Percentiles rank a stretch among this genome's conserved stretches.
Conservation (phyloP, 441 rosid genomes). For the Syzygium syzygioides region DNA sequence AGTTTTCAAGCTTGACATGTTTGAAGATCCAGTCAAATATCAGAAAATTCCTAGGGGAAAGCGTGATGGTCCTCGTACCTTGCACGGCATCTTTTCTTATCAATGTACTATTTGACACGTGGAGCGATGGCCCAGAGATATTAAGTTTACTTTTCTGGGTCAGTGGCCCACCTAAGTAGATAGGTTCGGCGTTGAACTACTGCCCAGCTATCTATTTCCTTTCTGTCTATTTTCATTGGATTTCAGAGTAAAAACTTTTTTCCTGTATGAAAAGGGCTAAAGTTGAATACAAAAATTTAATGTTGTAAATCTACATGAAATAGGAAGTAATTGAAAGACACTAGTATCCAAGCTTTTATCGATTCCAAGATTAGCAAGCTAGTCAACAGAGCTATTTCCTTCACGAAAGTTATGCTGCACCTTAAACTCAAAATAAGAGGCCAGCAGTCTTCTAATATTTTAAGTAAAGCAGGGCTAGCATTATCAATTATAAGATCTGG, state of each 20-base stretch:
- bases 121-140: neutral
- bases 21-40: neutral
- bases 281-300: neutral
- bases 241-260: no score
- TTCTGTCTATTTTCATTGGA: neutral
- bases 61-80: neutral
- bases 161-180: neutral
- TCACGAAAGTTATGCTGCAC: neutral
- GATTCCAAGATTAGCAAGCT: neutral
- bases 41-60: neutral
- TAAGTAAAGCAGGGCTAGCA: neutral
- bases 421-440: neutral
- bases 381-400: rapidly evolving
- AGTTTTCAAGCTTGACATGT: neutral
- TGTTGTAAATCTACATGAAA: neutral
- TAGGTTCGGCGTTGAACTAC: neutral
- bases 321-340: neutral
- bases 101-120: neutral
- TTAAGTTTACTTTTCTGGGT: neutral
- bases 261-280: no score
- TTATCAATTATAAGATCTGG: neutral
- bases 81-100: neutral
- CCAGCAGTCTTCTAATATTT: rapidly evolving
- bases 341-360: neutral
- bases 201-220: neutral